Evolutionary conservation across 768 basidiomycete genomes (phyloP).

Genomic region (Xanthoconium purpureum): DNA sequence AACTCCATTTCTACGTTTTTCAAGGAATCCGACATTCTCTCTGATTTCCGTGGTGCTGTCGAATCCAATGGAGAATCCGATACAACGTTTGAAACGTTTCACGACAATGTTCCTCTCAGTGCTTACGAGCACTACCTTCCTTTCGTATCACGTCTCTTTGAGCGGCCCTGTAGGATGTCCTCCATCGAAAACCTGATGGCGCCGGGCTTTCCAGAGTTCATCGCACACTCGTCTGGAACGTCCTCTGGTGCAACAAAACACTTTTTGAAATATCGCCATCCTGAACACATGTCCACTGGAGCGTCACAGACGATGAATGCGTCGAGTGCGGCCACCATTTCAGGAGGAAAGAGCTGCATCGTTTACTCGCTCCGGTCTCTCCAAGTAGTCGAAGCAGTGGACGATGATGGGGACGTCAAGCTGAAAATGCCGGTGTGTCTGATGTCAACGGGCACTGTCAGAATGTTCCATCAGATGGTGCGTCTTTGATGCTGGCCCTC

Average conservation of each 20-base stretch:
- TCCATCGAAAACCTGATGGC: slow-evolving; percentile 24
- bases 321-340: slow-evolving; percentile 5
- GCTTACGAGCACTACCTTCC: slow-evolving; percentile 18
- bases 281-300: slow-evolving; percentile 19
- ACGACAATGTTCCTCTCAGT: slow-evolving; percentile 17
- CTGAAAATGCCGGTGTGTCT: slow-evolving; percentile 14
- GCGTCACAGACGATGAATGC: slow-evolving; percentile 12
- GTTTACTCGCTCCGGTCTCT: slow-evolving; percentile 21
- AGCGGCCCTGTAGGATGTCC: slow-evolving; percentile 16
- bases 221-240: slow-evolving; percentile 22
- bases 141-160: slow-evolving; percentile 19
- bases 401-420: slow-evolving; percentile 9
- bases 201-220: slow-evolving; percentile 20
- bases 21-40: slow-evolving; percentile 11
- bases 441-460: slow-evolving; percentile 22
- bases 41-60: slow-evolving; percentile 12
- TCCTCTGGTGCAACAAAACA: slow-evolving; percentile 15
- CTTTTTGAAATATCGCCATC: slow-evolving; percentile 22
- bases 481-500: background rate
- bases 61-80: background rate
- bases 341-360: slow-evolving; percentile 18
- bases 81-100: slow-evolving; percentile 6
- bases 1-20: slow-evolving; percentile 20
- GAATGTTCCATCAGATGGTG: slow-evolving; percentile 23
- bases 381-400: slow-evolving; percentile 9